Evolutionary conservation across 2,329 filamentous ascomycete genomes (phyloP).

Genomic region (Stagonosporopsis chrysanthemi): DNA sequence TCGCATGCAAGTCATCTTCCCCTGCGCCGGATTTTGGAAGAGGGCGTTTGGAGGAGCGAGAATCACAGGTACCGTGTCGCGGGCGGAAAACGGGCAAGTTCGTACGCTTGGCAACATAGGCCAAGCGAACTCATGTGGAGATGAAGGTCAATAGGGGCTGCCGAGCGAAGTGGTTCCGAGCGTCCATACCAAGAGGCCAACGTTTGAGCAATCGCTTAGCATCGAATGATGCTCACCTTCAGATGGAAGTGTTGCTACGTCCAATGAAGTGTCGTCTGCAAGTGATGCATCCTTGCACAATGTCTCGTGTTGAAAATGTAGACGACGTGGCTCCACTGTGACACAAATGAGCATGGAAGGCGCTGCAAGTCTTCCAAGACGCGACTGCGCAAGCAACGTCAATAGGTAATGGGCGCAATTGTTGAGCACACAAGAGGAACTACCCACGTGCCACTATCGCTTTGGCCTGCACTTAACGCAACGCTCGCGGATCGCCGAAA

Average conservation of each 20-base stretch:
- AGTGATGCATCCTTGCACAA: conserved; percentile 4
- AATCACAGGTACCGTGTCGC: conserved; percentile 5
- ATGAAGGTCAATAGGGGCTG: conserved; percentile 21
- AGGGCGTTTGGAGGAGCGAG: conserved; percentile 8
- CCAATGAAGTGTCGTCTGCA: conserved; percentile 10
- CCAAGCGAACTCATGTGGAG: conserved; percentile 20
- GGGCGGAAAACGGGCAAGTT: conserved; percentile 14
- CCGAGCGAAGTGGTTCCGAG: conserved; percentile 3
- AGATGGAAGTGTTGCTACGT: not conserved
- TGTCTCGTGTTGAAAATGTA: conserved; percentile 3
- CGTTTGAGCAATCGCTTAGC: conserved; percentile 17
- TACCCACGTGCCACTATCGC: not conserved
- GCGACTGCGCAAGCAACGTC: conserved; percentile 1
- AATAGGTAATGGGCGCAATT: not conserved
- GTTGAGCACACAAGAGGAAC: conserved; percentile 8
- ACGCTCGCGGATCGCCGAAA: conserved; percentile 5
- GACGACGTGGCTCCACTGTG: conserved; percentile 15
- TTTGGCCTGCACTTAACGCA: conserved; percentile 8
- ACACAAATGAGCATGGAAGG: not conserved
- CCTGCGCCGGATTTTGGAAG: conserved; percentile 4
- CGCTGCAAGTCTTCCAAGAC: not conserved
- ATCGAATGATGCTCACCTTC: conserved; percentile 10
- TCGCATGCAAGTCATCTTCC: not conserved
- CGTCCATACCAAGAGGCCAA: conserved; percentile 8
- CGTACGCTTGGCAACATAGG: conserved; percentile 12